phyloP scores from a whole-genome alignment of 2,329 filamentous ascomycete species.

The Chaetoscypha palmicola region DNA sequence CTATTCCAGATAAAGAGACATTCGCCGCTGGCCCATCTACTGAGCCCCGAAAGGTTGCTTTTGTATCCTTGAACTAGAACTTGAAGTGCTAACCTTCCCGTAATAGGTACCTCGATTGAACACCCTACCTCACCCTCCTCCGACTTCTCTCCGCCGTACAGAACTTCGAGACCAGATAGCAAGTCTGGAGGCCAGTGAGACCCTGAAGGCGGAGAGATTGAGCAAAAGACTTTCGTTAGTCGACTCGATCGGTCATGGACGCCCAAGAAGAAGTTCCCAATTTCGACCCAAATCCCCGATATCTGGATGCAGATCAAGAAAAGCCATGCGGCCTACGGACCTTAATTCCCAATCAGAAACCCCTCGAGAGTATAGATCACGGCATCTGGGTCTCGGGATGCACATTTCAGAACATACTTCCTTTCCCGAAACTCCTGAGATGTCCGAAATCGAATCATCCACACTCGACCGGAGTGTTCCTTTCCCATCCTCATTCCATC shows the following conservation, averaged over 20 bases:
- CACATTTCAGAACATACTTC: constrained; percentile 19
- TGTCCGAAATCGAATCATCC: constrained; percentile 43
- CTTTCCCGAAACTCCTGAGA: constrained; percentile 52
- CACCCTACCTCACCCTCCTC: neutral
- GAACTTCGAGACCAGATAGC: neutral
- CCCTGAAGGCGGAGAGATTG: constrained; percentile 10
- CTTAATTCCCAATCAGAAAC: constrained; percentile 8
- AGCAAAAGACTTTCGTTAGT: constrained; percentile 2
- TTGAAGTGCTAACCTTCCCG: neutral
- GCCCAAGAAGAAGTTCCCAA: constrained; percentile 11
- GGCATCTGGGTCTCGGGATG: constrained; percentile 21
- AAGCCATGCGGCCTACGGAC: constrained; percentile 3
- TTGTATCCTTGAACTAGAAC: neutral
- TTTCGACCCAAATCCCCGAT: constrained; percentile 18
- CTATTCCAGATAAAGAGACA: constrained; percentile 37
- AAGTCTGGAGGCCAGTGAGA: constrained; percentile 5
- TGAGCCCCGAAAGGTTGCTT: constrained; percentile 8
- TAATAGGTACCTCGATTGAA: constrained; percentile 2
- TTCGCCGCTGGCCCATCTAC: constrained; percentile 8
- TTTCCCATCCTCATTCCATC: constrained; percentile 28
- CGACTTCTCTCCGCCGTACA: neutral
- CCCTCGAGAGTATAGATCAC: constrained; percentile 10
- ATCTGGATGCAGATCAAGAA: constrained; percentile 12
- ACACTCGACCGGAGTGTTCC: constrained; percentile 23
- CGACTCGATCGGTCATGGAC: neutral